phyloP scores from a whole-genome alignment of 2,329 filamentous ascomycete genomes.

The Apiospora aurea region DNA sequence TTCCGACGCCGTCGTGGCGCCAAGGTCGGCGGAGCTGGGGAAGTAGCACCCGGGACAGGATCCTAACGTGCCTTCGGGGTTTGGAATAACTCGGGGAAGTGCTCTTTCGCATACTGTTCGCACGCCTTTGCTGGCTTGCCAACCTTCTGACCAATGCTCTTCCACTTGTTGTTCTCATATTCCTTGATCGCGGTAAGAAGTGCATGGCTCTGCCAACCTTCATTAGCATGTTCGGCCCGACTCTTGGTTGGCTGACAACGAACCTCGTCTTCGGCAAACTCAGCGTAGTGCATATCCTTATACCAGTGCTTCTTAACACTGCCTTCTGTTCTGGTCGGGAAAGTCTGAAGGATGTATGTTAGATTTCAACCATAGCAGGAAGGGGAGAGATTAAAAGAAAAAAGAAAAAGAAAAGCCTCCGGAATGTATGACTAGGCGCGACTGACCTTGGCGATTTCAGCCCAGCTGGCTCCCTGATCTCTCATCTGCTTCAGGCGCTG shows the following conservation, averaged over 20 bases:
- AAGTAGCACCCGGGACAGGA: slow-evolving; percentile 14
- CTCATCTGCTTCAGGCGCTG: slow-evolving; percentile 92
- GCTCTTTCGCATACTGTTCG: slow-evolving; percentile 95
- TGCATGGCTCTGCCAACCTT: slow-evolving; percentile 63
- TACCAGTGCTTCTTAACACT: slow-evolving; percentile 99
- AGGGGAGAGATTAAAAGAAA: no score
- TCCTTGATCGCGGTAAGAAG: slow-evolving; percentile 96
- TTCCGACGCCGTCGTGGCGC: neutral
- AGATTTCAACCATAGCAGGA: neutral
- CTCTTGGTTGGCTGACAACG: slow-evolving; percentile 29
- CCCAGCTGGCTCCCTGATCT: slow-evolving; percentile 93
- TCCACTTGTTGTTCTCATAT: slow-evolving; percentile 99
- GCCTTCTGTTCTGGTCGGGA: slow-evolving; percentile 91
- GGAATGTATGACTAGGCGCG: neutral
- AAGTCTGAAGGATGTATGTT: slow-evolving; percentile 65
- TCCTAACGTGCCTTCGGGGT: slow-evolving; percentile 39
- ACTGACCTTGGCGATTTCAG: slow-evolving; percentile 93
- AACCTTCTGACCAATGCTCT: slow-evolving; percentile 94
- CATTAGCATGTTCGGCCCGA: slow-evolving; percentile 44
- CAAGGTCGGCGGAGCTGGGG: neutral
- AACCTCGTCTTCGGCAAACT: slow-evolving; percentile 90
- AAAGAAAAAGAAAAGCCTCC: slow-evolving; percentile 25
- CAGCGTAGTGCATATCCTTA: slow-evolving; percentile 99
- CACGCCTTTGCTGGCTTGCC: slow-evolving; percentile 97
- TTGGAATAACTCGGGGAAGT: slow-evolving; percentile 68